Percentiles rank a stretch among this genome's conserved stretches.
Evolutionary conservation across 2,329 filamentous ascomycete genomes (phyloP).

Genomic region (Hansfordia pulvinata): DNA sequence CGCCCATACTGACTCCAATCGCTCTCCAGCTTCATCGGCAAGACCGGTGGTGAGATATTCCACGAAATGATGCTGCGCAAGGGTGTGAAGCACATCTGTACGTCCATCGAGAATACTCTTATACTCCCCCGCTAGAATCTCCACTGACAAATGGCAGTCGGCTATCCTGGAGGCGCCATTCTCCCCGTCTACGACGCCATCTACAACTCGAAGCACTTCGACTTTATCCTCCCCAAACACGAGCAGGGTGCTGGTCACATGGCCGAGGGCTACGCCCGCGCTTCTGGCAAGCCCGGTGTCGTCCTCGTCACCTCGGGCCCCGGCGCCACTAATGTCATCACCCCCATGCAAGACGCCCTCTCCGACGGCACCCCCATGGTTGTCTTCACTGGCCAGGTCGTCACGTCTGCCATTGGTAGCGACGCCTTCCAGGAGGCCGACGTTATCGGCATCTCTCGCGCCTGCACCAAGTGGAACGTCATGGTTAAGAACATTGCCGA

Average conservation of each 20-base stretch:
- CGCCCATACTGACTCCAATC: slow-evolving; percentile 6
- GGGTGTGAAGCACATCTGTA: slow-evolving; percentile 87
- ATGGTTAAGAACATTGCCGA: slow-evolving; percentile 96
- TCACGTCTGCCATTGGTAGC: slow-evolving; percentile 78
- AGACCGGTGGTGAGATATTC: slow-evolving; percentile 92
- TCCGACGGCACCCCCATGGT: slow-evolving; percentile 94
- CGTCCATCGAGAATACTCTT: slow-evolving; percentile 22
- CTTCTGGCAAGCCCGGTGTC: slow-evolving; percentile 85
- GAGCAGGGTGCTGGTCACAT: slow-evolving; percentile 98
- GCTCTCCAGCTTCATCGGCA: slow-evolving; percentile 65
- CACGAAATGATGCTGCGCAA: slow-evolving; percentile 98
- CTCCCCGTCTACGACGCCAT: slow-evolving; percentile 97
- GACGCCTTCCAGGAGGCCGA: slow-evolving; percentile 98
- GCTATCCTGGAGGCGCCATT: slow-evolving; percentile 91
- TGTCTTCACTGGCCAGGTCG: slow-evolving; percentile 89
- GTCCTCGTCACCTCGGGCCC: slow-evolving; percentile 95
- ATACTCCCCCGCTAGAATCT: slow-evolving; percentile 1
- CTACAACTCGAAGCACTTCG: slow-evolving; percentile 93
- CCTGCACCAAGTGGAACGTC: slow-evolving; percentile 98
- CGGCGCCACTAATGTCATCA: slow-evolving; percentile 91
- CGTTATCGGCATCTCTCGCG: slow-evolving; percentile 80
- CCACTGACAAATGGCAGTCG: slow-evolving; percentile 35
- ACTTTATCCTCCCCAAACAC: slow-evolving; percentile 89
- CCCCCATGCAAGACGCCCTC: slow-evolving; percentile 89
- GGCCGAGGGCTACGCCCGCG: slow-evolving; percentile 93